These are phyloP conservation scores for Truncatella angustata DNA, from an alignment of 2,329 filamentous ascomycete species.

Conservation along the genomic window DNA sequence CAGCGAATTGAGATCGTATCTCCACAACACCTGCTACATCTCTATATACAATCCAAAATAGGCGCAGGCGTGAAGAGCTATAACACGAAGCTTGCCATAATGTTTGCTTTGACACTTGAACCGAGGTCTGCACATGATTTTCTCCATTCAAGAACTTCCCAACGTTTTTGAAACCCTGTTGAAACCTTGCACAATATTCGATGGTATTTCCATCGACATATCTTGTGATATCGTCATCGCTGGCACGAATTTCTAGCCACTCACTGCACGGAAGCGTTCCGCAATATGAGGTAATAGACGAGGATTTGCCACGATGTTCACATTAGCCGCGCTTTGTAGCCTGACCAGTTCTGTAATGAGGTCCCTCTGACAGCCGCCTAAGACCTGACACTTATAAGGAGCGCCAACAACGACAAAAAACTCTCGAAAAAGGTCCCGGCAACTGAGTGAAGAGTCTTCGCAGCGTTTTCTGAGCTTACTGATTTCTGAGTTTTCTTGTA, in stretches of 20 bases:
- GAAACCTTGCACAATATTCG: no score
- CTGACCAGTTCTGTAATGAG: slow-evolving; percentile 16
- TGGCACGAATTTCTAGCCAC: slow-evolving; percentile 31
- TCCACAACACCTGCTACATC: no score
- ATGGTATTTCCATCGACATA: slow-evolving; percentile 27
- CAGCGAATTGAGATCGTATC: no score
- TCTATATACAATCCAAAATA: no score
- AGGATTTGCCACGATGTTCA: slow-evolving; percentile 24
- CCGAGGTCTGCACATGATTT: no score
- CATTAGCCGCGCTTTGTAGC: slow-evolving; percentile 11
- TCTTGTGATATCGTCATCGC: slow-evolving; percentile 26
- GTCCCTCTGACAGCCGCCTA: slow-evolving; percentile 8
- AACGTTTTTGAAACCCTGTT: no score
- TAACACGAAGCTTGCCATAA: no score
- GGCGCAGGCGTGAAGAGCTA: no score
- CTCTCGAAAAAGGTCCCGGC: slow-evolving; percentile 15
- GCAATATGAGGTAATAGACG: slow-evolving; percentile 20
- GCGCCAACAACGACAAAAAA: slow-evolving; percentile 24
- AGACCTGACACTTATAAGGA: slow-evolving; percentile 19
- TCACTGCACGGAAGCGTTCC: slow-evolving; percentile 13
- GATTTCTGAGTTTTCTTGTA: slow-evolving; percentile 17
- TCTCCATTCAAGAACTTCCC: no score
- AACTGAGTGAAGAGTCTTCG: slow-evolving; percentile 15
- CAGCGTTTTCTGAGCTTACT: slow-evolving; percentile 24
- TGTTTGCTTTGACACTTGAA: no score